Base-by-base conservation (phyloP, 116 monocot genomes). In the Phalaenopsis hybrid region DNA sequence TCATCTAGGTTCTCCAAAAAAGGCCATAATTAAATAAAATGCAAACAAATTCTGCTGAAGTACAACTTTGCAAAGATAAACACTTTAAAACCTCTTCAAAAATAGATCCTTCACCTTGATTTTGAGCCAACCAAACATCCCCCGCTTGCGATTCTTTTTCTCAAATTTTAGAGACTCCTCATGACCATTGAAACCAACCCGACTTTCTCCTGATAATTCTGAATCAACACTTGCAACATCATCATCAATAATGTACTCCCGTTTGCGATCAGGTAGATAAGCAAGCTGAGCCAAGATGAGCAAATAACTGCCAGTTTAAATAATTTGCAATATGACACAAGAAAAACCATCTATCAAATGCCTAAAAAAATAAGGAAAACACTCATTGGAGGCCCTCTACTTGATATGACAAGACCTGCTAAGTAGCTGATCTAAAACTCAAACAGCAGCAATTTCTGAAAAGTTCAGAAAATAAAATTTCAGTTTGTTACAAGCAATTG, bases 71-170 rank as follows among this genome's bases (percentile, higher is more conserved):
- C 33, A 4, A n/a, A 18, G 44, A 10, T 45, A 74, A 18, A 20
- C 15, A 75, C 0, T 18, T 5, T 41, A 9, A 3, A 72, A 72
- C 37, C 15, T n/a, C 8, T 48, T 48, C 46, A 46, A 75, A 75
- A 4, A n/a, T 75, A 21, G 1, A 31, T 7, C 13, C 46, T 82
- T 82, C 44, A 97, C 98, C 89, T 80, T 86, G 48, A 89, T 31
- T 88, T 95, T 95, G 57, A 98, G 89, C 98, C 98, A 98, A 76
- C 95, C 93, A 79, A 98, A 93, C 95, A 95, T 92, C 57, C 95
- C 93, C 57, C 86, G 90, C 81, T 52, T 92, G 73, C 90, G 84
- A 76, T 87, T 90, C 79, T 82, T 90, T 86, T 82, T 98, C 72
- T 90, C 90, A 82, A 92, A 82, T 79, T 89, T 90, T 43, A 80